phyloP scores from a whole-genome alignment of 345 rosid species.

The sweet orange (Citrus sinensis) region DVS_A1.0 CM039164.1:27696501-27697000 shows the following conservation, averaged over 20 bases:
- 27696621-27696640: background rate
- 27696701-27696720: background rate
- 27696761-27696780: slow-evolving; percentile 93
- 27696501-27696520: slow-evolving; percentile 95
- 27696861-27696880: slow-evolving; percentile 96
- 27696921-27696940: background rate
- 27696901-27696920: background rate
- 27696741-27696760: slow-evolving; percentile 6
- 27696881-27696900: slow-evolving; percentile 50
- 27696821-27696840: slow-evolving; percentile 91
- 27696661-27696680: background rate
- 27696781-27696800: slow-evolving; percentile 88
- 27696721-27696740: background rate
- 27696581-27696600: slow-evolving; percentile 94
- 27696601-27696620: slow-evolving; percentile 61
- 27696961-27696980: background rate
- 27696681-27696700: background rate
- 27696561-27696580: slow-evolving; percentile 80
- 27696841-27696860: slow-evolving; percentile 96
- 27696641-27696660: background rate
- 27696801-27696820: slow-evolving; percentile 95
- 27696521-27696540: slow-evolving; percentile 80
- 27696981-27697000: background rate
- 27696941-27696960: background rate
- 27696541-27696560: slow-evolving; percentile 74